Percentiles rank a stretch among this genome's conserved stretches.
Evolutionary conservation across 1,139 yeast genomes (phyloP).

Genomic region (Saccharomyces hybrid): DNA sequence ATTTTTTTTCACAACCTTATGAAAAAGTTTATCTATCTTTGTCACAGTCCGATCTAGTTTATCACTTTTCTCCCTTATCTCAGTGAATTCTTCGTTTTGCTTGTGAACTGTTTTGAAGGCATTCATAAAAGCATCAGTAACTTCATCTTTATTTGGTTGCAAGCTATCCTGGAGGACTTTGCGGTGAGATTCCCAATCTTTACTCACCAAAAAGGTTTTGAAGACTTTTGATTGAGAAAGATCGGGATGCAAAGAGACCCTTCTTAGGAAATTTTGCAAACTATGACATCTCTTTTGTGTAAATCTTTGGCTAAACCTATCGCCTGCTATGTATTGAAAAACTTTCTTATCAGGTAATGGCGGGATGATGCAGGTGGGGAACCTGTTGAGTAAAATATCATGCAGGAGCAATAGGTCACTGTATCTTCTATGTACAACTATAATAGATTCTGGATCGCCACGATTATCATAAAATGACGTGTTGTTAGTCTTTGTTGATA

Average conservation of each 20-base stretch:
- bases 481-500: conserved; percentile 53
- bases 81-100: conserved; percentile 73
- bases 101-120: conserved; percentile 76
- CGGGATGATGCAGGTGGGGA: conserved; percentile 80
- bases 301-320: conserved; percentile 72
- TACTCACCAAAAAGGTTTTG: conserved; percentile 68
- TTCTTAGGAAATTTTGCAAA: conserved; percentile 63
- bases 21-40: conserved; percentile 71
- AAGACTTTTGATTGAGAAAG: conserved; percentile 65
- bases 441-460: conserved; percentile 36
- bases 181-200: conserved; percentile 79
- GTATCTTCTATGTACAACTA: conserved; percentile 66
- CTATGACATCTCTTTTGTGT: conserved; percentile 82
- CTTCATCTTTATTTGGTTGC: conserved; percentile 29
- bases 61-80: conserved; percentile 73
- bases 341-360: conserved; percentile 93
- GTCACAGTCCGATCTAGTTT: conserved; percentile 76
- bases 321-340: conserved; percentile 91
- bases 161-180: conserved; percentile 32
- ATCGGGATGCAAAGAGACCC: conserved; percentile 67
- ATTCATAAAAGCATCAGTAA: conserved; percentile 82
- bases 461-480: conserved; percentile 39
- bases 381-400: conserved; percentile 66
- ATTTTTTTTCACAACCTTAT: conserved; percentile 65
- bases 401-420: conserved; percentile 77